Conservation (phyloP, 2,329 filamentous ascomycete genomes). For the Triangularia setosa region DNA sequence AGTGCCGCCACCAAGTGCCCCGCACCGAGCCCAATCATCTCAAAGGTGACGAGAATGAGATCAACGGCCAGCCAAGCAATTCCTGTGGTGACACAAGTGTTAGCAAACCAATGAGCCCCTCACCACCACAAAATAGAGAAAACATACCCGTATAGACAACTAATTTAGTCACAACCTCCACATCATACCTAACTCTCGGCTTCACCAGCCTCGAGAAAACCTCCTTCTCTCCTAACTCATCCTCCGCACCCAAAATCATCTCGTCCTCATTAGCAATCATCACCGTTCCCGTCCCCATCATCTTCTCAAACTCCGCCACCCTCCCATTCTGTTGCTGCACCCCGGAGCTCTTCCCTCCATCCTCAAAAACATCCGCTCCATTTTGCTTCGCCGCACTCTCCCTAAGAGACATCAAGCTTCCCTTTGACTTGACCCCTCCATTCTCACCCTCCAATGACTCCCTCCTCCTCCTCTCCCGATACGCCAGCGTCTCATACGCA, state of each 20-base stretch:
- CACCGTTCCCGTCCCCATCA: constrained; percentile 66
- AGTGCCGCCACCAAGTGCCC: constrained; percentile 32
- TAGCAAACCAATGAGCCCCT: constrained; percentile 8
- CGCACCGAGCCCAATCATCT: constrained; percentile 52
- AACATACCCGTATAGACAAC: constrained; percentile 80
- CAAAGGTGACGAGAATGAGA: constrained; percentile 68
- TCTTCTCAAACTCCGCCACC: constrained; percentile 63
- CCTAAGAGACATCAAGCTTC: constrained; percentile 41
- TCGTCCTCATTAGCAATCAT: constrained; percentile 29
- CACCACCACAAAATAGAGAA: background rate
- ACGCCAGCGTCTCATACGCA: constrained; percentile 91
- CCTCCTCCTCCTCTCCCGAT: constrained; percentile 63
- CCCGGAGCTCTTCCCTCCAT: constrained; percentile 37
- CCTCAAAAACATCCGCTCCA: constrained; percentile 3
- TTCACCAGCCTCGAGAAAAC: constrained; percentile 81
- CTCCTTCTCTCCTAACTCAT: constrained; percentile 64
- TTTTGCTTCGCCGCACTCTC: constrained; percentile 30
- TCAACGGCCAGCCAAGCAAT: constrained; percentile 81
- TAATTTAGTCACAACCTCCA: constrained; percentile 96
- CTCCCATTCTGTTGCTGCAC: constrained; percentile 41
- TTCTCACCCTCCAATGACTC: constrained; percentile 52
- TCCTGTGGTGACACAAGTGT: constrained; percentile 38
- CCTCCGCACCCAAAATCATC: constrained; percentile 39
- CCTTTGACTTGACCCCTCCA: constrained; percentile 42
- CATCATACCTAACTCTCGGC: constrained; percentile 89